These are phyloP conservation scores for Blastomyces percursus DNA, from an alignment of 2,329 filamentous ascomycete genomes.

Conservation along the genomic window DNA sequence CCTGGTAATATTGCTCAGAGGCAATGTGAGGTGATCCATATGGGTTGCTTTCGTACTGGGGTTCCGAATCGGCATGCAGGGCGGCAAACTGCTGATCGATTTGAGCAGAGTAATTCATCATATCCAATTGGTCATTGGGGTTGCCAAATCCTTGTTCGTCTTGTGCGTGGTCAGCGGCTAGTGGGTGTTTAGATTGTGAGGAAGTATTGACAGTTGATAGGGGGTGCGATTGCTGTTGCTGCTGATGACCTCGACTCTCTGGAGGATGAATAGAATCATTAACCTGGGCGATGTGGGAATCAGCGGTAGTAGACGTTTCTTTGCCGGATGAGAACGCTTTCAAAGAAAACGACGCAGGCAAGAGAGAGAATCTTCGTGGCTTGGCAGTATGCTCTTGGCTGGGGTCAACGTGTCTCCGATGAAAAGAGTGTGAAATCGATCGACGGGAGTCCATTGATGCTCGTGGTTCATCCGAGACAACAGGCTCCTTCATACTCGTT, in stretches of 20 bases:
- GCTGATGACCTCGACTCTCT: slow-evolving; percentile 15
- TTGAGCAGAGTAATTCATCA: slow-evolving; percentile 31
- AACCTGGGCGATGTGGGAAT: slow-evolving; percentile 28
- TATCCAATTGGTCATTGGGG: slow-evolving; percentile 12
- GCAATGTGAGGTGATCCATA: background rate
- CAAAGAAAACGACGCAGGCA: slow-evolving; percentile 54
- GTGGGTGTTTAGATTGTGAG: slow-evolving; percentile 7
- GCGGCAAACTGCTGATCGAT: slow-evolving; percentile 34
- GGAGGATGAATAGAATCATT: slow-evolving; percentile 17
- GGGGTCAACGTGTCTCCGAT: slow-evolving; percentile 60
- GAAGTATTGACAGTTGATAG: slow-evolving; percentile 21
- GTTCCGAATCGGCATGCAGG: slow-evolving; percentile 24
- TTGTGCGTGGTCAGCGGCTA: slow-evolving; percentile 18
- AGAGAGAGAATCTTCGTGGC: slow-evolving; percentile 60
- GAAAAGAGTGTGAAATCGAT: slow-evolving; percentile 58
- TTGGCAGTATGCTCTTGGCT: slow-evolving; percentile 42
- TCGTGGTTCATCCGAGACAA: slow-evolving; percentile 49
- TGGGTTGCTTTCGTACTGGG: slow-evolving; percentile 15
- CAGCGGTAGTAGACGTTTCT: slow-evolving; percentile 38
- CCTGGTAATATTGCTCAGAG: slow-evolving; percentile 17
- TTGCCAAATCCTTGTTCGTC: slow-evolving; percentile 16
- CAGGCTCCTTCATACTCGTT: slow-evolving; percentile 61
- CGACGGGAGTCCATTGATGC: slow-evolving; percentile 63
- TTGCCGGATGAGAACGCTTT: slow-evolving; percentile 52
- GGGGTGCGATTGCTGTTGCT: slow-evolving; percentile 17